Base-by-base conservation (phyloP, 2,329 filamentous ascomycete species). In the Cryphonectria naterciae region DNA sequence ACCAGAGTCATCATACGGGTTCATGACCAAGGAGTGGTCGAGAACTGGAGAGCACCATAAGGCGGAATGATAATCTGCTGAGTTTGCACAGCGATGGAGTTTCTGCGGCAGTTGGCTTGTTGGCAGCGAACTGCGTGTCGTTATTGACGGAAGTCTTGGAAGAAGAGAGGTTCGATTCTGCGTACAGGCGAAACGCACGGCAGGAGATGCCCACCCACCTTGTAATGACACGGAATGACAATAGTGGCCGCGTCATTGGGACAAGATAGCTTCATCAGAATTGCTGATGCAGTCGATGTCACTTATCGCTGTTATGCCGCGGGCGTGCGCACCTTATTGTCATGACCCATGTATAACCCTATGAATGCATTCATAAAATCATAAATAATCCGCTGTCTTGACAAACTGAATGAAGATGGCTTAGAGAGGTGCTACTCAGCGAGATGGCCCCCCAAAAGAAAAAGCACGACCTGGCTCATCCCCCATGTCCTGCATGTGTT, bases 41-140 rank as follows among this genome's bases (percentile, higher is more conserved):
- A 15, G 6, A 28, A 46, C 4, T n/a, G 25, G 39, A 17, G 61
- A 63, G 10, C 61, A 22, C 25, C 15, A n/a, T 64, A 39, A 25
- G 46, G 37, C 43, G n/a, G 35, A 32, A 28, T 46, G 35, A 13
- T 10, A 11, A 28, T 46, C 37, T 19, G 25, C 19, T 68, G 37
- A 25, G 5, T 71, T 74, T 70, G 73, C 73, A 75, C 69, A 76
- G 75, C 74, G 75, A 75, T 70, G 75, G 75, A 74, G 75, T 74
- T 73, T 68, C n/a, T 46, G 37, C 49, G 25, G 65, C 54, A 43
- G 68, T 32, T 22, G 28, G 15, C 39, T 52, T 65, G 58, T 25
- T 68, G 65, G 65, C 65, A 60, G 19, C n/a, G 15, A 25, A 43
- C 28, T 67, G 52, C 8, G n/a, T n/a, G 15, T n/a, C 13, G 22